phyloP scores from a whole-genome alignment of 1,284 basidiomycete genomes.

The Albatrellus sp. region DNA sequence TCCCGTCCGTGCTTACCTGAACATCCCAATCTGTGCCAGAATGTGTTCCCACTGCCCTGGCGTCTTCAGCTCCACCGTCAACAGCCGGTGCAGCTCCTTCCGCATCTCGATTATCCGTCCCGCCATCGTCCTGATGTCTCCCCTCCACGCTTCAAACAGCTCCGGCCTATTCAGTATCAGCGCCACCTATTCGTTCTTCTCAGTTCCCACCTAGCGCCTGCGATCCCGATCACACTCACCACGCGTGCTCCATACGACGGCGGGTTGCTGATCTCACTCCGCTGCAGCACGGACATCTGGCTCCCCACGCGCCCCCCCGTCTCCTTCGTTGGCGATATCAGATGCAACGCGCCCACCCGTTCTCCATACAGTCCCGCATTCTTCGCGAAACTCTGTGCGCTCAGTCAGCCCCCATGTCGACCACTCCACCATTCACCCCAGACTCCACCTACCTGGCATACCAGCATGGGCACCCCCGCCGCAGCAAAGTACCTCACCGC shows the following conservation, averaged over 20 bases:
- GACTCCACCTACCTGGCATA: slow-evolving; percentile 61
- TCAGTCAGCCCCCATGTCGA: neutral
- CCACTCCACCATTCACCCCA: neutral
- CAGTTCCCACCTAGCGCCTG: neutral
- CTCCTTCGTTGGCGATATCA: slow-evolving; percentile 51
- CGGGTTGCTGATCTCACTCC: slow-evolving; percentile 90
- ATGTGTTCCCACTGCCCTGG: slow-evolving; percentile 92
- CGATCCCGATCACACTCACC: slow-evolving; percentile 33
- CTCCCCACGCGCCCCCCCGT: slow-evolving; percentile 66
- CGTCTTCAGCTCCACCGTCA: slow-evolving; percentile 80
- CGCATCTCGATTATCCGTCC: slow-evolving; percentile 87
- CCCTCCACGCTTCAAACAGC: slow-evolving; percentile 81
- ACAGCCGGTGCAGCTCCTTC: slow-evolving; percentile 61
- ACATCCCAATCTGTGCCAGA: slow-evolving; percentile 85
- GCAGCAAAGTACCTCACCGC: slow-evolving; percentile 71
- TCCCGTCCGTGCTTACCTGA: slow-evolving; percentile 45
- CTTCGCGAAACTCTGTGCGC: slow-evolving; percentile 80
- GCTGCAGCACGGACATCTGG: slow-evolving; percentile 79
- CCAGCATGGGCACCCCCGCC: slow-evolving; percentile 63
- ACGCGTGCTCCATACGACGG: slow-evolving; percentile 84
- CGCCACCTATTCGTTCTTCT: slow-evolving; percentile 38
- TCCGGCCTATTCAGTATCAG: slow-evolving; percentile 63
- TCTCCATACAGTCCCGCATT: slow-evolving; percentile 92
- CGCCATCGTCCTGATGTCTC: slow-evolving; percentile 87
- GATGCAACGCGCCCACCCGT: slow-evolving; percentile 77